A percentile compares a stretch with the other conserved stretches of the same genome.
Conservation (phyloP, 2,329 filamentous ascomycete genomes). For the Clarireedia monteithiana region DNA sequence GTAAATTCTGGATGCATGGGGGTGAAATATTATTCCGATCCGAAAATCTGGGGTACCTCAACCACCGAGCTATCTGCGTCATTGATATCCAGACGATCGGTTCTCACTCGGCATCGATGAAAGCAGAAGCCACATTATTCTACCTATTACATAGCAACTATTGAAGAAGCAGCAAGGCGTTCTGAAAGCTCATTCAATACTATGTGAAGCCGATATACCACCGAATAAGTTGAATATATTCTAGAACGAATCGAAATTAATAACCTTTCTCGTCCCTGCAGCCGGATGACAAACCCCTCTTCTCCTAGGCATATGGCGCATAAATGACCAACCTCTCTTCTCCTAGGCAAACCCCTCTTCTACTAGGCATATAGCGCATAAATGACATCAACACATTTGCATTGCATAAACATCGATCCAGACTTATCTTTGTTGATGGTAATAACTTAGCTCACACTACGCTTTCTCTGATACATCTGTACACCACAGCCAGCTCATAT, state of each 20-base stretch:
- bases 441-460: too few relatives aligned
- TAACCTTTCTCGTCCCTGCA: neutral
- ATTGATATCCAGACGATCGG: neutral
- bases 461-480: neutral
- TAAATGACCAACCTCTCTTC: constrained; percentile 2
- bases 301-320: neutral
- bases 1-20: neutral
- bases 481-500: neutral
- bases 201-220: neutral
- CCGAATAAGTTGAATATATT: neutral
- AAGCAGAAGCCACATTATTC: neutral
- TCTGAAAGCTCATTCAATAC: neutral
- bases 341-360: neutral
- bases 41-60: neutral
- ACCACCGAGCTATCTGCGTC: neutral
- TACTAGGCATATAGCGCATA: neutral
- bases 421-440: neutral
- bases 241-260: neutral
- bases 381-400: constrained; percentile 3
- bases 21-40: neutral
- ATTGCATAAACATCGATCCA: neutral
- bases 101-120: neutral
- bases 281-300: constrained; percentile 11
- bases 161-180: too few relatives aligned
- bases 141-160: neutral